phyloP scores from a whole-genome alignment of 345 rosid genomes.

The Gossypium herbaceum region DNA sequence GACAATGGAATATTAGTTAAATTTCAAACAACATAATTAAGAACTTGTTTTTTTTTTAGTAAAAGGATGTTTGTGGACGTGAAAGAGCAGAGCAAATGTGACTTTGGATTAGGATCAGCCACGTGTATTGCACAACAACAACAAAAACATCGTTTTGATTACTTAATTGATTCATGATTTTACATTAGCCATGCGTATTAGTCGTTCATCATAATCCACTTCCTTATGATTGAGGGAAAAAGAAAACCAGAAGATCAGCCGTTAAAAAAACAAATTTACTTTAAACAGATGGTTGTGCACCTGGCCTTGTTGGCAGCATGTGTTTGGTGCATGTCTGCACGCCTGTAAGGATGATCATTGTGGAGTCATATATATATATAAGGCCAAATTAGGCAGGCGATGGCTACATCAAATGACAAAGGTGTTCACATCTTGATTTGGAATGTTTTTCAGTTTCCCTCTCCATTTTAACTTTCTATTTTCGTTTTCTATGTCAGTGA shows the following conservation, averaged over 20 bases:
- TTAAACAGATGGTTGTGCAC: not conserved
- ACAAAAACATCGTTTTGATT: not conserved
- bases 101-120: not conserved
- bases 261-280: too few species aligned
- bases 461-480: too few species aligned
- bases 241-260: too few species aligned
- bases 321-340: not conserved
- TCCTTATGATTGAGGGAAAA: not conserved
- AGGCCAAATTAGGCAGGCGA: constrained; percentile 26
- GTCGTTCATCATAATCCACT: too few species aligned
- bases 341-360: too few species aligned
- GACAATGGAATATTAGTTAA: too few species aligned
- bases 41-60: not conserved
- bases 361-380: too few species aligned
- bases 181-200: not conserved
- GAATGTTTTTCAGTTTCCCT: too few species aligned
- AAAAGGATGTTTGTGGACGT: not conserved
- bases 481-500: too few species aligned
- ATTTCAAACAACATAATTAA: too few species aligned
- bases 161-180: not conserved
- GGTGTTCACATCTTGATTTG: too few species aligned
- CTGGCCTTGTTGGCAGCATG: not conserved
- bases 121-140: not conserved
- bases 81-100: not conserved
- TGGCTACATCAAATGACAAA: not conserved